Evolutionary conservation across 345 rosid species (phyloP).

Genomic region (Lumnitzera racemosa): DNA sequence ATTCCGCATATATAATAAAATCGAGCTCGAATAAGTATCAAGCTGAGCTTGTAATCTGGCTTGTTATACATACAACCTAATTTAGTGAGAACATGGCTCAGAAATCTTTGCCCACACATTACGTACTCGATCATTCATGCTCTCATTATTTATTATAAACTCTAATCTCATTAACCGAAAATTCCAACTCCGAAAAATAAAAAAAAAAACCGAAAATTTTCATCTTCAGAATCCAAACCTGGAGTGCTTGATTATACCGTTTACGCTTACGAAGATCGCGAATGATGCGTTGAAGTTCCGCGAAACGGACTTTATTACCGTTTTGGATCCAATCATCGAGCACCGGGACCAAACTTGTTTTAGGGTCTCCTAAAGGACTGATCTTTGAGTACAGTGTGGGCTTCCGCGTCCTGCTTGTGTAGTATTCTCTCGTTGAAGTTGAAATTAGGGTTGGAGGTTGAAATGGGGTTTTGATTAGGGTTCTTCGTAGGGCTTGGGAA

Average conservation of each 20-base stretch:
- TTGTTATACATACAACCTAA: no score
- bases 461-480: slow-evolving; percentile 21
- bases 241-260: slow-evolving; percentile 76
- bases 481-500: background rate
- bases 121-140: no score
- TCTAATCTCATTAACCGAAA: slow-evolving; percentile 4
- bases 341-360: slow-evolving; percentile 45
- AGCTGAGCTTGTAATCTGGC: no score
- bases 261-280: slow-evolving; percentile 76
- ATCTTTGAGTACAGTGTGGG: slow-evolving; percentile 60
- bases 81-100: no score
- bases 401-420: slow-evolving; percentile 50
- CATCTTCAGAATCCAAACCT: slow-evolving; percentile 29
- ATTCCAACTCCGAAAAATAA: background rate
- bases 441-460: no score
- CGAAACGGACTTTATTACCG: slow-evolving; percentile 59
- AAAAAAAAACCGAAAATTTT: background rate
- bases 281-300: slow-evolving; percentile 74
- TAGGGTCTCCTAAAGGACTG: slow-evolving; percentile 69
- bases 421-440: slow-evolving; percentile 28
- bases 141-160: no score
- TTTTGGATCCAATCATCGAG: slow-evolving; percentile 65
- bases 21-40: no score
- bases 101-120: no score
- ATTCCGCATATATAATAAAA: no score